Base-by-base conservation (phyloP, 164 flowering plant species). In the Chimonanthus praecox region DNA sequence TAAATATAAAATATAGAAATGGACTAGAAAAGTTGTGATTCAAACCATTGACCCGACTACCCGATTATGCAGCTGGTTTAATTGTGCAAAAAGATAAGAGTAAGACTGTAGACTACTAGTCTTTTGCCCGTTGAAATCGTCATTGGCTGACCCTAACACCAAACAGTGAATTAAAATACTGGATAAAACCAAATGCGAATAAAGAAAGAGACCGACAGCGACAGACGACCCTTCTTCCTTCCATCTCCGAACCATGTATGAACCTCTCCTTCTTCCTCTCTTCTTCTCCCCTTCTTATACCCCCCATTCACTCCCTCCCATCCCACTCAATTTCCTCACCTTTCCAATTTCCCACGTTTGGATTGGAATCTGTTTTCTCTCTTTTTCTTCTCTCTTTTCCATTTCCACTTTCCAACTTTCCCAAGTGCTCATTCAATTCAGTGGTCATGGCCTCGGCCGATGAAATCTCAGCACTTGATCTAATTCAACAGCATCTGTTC, bases 401-500 rank as follows among this genome's bases (percentile, higher is more conserved):
- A 15, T 13, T 43, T 7, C 48, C 68, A 10, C 58, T 8, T 7
- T 7, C 13, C 7, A 33, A 33, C 33, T 1, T 13, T 7, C 64
- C 18, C 2, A 6, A 4, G 2, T 20, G 49, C 44, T 33, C 65
- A 45, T 33, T 33, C 33, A 33, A 33, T 33, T 33, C 33, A 33
- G 33, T 33, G 33, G 33, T 33, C 46, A 84, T 84, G 87, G 82
- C 85, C 2, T 21, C 82, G 8, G 71, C 49, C 18, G 80, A 72
- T 10, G 84, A 79, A 51, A 62, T 68, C 64, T 85, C 80, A 48
- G 75, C 83, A 43, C 82, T 85, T 3, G 82, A 83, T 43, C 71
- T 75, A 20, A 83, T 85, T 58, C 68, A 79, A 50, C 75, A 83
- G 45, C 82, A 81, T 58, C 84, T 85, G 43, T 73, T 83, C 6